A percentile compares a stretch with the other conserved stretches of the same genome.
These are phyloP conservation scores for Pythium oligandrum DNA, from an alignment of 352 stramenopile genomes.

Conservation along the genomic window DNA sequence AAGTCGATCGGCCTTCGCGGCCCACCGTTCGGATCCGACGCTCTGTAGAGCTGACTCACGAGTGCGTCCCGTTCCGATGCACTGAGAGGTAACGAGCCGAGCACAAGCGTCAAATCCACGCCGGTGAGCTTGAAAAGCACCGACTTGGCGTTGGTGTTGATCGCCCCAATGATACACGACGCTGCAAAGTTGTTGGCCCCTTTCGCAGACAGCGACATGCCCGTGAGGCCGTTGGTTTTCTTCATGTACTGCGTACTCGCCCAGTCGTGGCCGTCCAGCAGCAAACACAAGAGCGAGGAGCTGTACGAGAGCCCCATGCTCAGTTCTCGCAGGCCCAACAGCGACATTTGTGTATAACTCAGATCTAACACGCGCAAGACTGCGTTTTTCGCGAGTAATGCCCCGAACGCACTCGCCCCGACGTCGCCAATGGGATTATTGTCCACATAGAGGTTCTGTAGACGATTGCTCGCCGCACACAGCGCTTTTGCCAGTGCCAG, in stretches of 20 bases:
- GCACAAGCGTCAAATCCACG: constrained; percentile 55
- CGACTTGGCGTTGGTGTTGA: constrained; percentile 62
- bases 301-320: constrained; percentile 64
- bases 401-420: constrained; percentile 60
- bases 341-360: constrained; percentile 78
- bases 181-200: constrained; percentile 71
- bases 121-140: constrained; percentile 76
- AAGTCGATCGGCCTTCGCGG: constrained; percentile 23
- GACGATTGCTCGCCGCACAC: constrained; percentile 27
- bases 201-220: constrained; percentile 54
- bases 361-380: constrained; percentile 71
- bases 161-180: constrained; percentile 64
- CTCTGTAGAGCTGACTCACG: constrained; percentile 2
- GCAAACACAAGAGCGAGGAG: constrained; percentile 54
- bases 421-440: constrained; percentile 82
- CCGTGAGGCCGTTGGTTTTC: constrained; percentile 52
- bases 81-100: constrained; percentile 22
- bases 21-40: not conserved
- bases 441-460: constrained; percentile 84
- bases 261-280: constrained; percentile 82
- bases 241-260: constrained; percentile 82
- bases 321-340: constrained; percentile 67
- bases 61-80: constrained; percentile 3
- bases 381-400: constrained; percentile 62
- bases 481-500: constrained; percentile 68